phyloP scores from a whole-genome alignment of 306 rosid genomes.

The Malus fusca region DNA sequence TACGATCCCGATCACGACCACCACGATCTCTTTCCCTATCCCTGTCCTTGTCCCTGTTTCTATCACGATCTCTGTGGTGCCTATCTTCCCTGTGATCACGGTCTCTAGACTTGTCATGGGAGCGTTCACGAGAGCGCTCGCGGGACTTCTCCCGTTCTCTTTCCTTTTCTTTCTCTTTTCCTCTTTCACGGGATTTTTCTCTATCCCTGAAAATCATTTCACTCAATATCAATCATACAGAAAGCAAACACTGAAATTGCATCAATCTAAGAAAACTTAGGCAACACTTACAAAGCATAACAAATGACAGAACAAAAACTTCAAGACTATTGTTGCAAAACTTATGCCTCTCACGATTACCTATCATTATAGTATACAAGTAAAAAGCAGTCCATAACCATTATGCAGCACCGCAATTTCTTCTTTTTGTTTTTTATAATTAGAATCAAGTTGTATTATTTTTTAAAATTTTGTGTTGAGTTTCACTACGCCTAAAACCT shows the following conservation, averaged over 20 bases:
- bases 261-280: not conserved
- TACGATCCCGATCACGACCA: conserved; percentile 67
- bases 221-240: conserved; percentile 18
- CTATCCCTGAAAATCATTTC: conserved; percentile 55
- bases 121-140: conserved; percentile 65
- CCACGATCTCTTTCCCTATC: conserved; percentile 75
- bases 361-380: not conserved
- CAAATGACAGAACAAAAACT: not conserved
- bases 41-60: conserved; percentile 46
- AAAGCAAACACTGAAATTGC: not conserved
- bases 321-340: not conserved
- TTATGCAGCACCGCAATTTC: not conserved
- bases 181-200: conserved; percentile 86
- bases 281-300: not conserved
- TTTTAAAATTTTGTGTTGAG: not conserved
- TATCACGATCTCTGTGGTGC: conserved; percentile 90
- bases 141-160: conserved; percentile 60
- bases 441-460: not conserved
- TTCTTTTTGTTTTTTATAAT: not conserved
- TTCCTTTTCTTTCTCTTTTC: conserved; percentile 64
- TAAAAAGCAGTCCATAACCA: not conserved
- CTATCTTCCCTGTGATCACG: conserved; percentile 86
- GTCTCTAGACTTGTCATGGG: conserved; percentile 69
- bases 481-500: conserved; percentile 2
- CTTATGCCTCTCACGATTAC: not conserved